Evolutionary conservation across 2,329 filamentous ascomycete species (phyloP), one percentile per base, ranked within the genome.

Genomic region (Aureobasidium pullulans): DNA sequence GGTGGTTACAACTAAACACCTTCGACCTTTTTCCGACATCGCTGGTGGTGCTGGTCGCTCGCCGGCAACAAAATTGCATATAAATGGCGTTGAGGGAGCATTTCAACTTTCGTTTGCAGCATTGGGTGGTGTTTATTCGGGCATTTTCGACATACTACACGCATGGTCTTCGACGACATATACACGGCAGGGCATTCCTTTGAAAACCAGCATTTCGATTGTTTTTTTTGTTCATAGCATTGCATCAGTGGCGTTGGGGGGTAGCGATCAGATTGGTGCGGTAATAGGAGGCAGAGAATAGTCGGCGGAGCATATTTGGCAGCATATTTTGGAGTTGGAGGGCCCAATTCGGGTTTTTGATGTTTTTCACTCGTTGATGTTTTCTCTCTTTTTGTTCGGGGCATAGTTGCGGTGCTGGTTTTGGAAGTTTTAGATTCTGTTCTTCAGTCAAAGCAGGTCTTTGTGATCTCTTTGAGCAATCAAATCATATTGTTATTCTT

Each of bases 1-100:
- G 66, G 64, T 46, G 66, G 66, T 8, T 68, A 68, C 61, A 68
- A 68, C 59, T 68, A 60, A 10, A 36, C 10, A 4, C 3, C 16
- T 13, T 34, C 39, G 23, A 4, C 28, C 2, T 7, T 23, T 16
- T 31, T 42, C 13, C 34, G 8, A n/a, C 6, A 44, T 44, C 1
- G 7, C 42, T 4, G 15, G 42, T 16, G 23, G 34, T 40, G 32
- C 47, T 36, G 47, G 32, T 37, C 32, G 34, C 32, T 37, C 7
- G 16, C 2, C 2, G n/a, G 11, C 16, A 2, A 28, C 36, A 4
- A 4, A 2, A 7, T 29, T 36, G 29, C 39, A 36, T 23, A 31
- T 31, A 56, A 4, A 44, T 29, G 49, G 49, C 28, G 47, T 42
- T 32, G 15, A 9, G 28, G 16, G 36, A 2, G 7, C 23, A 1